These are phyloP conservation scores for Geotrichum siamense DNA, from an alignment of 1,139 yeast species.

Conservation along the genomic window DNA sequence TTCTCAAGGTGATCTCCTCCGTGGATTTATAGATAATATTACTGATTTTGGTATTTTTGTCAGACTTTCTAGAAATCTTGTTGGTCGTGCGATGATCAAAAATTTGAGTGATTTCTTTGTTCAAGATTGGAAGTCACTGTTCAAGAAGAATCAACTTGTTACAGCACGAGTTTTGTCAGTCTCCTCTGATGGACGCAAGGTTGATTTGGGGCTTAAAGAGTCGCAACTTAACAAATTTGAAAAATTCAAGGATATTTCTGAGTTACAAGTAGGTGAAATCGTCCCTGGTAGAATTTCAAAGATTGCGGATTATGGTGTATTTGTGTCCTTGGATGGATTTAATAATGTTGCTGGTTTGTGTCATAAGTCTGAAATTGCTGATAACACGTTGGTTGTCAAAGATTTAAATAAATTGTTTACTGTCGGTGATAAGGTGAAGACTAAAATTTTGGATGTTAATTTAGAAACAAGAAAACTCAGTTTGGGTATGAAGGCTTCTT, in stretches of 20 bases:
- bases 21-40: slow-evolving; percentile 72
- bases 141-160: slow-evolving; percentile 65
- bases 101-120: slow-evolving; percentile 76
- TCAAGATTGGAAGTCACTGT: slow-evolving; percentile 81
- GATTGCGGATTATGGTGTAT: slow-evolving; percentile 86
- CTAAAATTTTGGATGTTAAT: slow-evolving; percentile 62
- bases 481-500: slow-evolving; percentile 91
- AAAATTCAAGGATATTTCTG: slow-evolving; percentile 48
- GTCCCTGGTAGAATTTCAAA: slow-evolving; percentile 68
- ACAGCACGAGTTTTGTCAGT: slow-evolving; percentile 61
- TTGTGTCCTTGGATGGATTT: slow-evolving; percentile 72
- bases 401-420: slow-evolving; percentile 56
- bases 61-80: slow-evolving; percentile 60
- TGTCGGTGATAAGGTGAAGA: slow-evolving; percentile 86
- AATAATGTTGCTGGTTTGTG: slow-evolving; percentile 76
- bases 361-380: slow-evolving; percentile 81
- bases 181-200: slow-evolving; percentile 46
- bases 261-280: slow-evolving; percentile 60
- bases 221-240: slow-evolving; percentile 49
- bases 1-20: slow-evolving; percentile 60
- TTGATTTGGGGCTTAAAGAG: slow-evolving; percentile 74
- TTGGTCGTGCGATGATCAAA: slow-evolving; percentile 74
- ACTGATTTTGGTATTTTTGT: slow-evolving; percentile 76
- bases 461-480: slow-evolving; percentile 64
- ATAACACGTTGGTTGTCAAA: slow-evolving; percentile 43